Evolutionary conservation across 306 rosid species (phyloP).

Genomic region (Aeschynomene evenia): DNA sequence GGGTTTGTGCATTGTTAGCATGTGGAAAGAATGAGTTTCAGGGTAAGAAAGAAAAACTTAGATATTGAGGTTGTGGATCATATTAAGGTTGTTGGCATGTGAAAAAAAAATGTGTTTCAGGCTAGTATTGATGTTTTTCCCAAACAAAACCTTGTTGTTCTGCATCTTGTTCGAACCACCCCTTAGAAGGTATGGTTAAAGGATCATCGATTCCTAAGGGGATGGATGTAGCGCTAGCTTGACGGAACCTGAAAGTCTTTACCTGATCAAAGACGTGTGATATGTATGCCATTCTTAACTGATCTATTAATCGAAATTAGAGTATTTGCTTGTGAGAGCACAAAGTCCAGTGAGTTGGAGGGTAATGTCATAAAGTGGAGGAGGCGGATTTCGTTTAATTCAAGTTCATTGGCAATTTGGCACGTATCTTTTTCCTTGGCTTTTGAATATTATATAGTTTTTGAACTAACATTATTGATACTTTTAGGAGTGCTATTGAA

Average conservation of each 20-base stretch:
- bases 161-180: too few relatives aligned
- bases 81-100: too few relatives aligned
- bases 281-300: too few relatives aligned
- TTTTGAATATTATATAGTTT: not conserved
- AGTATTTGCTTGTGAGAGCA: not conserved
- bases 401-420: too few relatives aligned
- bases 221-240: too few relatives aligned
- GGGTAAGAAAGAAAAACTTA: not conserved
- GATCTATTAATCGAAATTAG: not conserved
- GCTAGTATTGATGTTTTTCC: too few relatives aligned
- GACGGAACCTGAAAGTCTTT: too few relatives aligned
- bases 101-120: too few relatives aligned
- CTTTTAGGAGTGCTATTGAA: conserved; percentile 82
- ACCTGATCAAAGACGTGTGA: too few relatives aligned
- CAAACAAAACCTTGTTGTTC: too few relatives aligned
- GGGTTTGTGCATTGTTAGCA: not conserved
- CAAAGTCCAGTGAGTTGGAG: not conserved
- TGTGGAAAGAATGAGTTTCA: not conserved
- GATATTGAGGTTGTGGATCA: not conserved
- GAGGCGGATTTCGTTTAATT: not conserved
- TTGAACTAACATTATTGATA: conserved; percentile 19
- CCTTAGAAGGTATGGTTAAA: too few relatives aligned
- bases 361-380: not conserved
- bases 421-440: not conserved
- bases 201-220: too few relatives aligned